phyloP scores from a whole-genome alignment of 768 basidiomycete genomes.

The Exidia glandulosa region DNA sequence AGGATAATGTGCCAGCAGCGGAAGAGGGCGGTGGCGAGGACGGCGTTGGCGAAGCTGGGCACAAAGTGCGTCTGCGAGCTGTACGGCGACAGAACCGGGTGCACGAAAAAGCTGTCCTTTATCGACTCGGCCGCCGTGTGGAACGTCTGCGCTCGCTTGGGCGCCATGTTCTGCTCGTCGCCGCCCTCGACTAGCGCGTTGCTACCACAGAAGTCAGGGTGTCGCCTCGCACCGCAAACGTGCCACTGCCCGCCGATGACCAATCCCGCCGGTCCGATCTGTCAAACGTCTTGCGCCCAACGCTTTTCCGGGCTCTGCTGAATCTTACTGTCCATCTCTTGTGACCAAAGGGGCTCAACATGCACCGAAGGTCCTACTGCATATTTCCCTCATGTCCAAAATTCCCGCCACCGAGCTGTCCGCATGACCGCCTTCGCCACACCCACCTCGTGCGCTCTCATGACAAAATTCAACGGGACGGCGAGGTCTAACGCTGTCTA shows the following conservation, averaged over 20 bases:
- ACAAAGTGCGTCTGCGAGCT: neutral
- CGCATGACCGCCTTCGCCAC: too few relatives aligned
- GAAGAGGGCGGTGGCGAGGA: slow-evolving; percentile 29
- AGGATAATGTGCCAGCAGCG: slow-evolving; percentile 44
- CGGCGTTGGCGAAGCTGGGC: neutral
- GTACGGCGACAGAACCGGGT: neutral
- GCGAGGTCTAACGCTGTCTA: too few relatives aligned
- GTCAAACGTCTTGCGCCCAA: neutral
- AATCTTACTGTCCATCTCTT: too few relatives aligned
- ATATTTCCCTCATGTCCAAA: too few relatives aligned
- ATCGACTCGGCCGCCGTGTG: neutral
- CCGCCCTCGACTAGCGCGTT: slow-evolving; percentile 22
- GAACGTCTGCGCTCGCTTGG: neutral
- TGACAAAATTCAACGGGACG: too few relatives aligned
- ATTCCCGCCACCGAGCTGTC: too few relatives aligned
- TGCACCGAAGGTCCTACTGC: too few relatives aligned
- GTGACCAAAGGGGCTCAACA: too few relatives aligned
- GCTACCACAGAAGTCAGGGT: too few relatives aligned
- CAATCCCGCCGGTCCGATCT: neutral
- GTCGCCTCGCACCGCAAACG: neutral
- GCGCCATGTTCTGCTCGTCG: slow-evolving; percentile 20
- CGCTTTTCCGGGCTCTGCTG: too few relatives aligned
- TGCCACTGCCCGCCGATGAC: neutral
- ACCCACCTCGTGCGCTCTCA: too few relatives aligned
- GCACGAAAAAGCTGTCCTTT: neutral